A percentile compares a stretch with the other conserved stretches of the same genome.
phyloP scores from a whole-genome alignment of 164 flowering plant species.

The Akebia trifoliata region DNA sequence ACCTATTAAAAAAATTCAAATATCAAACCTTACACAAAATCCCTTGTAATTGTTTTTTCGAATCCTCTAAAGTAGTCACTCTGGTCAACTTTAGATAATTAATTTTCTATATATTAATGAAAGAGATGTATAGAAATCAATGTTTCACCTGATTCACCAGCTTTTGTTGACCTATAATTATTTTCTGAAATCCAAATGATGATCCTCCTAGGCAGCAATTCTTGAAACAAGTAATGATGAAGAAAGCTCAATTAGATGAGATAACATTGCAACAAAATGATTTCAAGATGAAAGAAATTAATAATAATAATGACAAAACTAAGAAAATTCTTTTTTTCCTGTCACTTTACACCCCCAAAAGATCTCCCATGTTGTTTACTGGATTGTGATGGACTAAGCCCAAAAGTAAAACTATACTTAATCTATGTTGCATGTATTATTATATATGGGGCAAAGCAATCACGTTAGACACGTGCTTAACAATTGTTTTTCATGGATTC shows the following conservation, averaged over 20 bases:
- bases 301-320: too few species aligned
- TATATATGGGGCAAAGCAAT: too few species aligned
- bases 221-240: conserved; percentile 32
- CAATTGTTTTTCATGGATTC: too few species aligned
- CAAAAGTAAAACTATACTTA: too few species aligned
- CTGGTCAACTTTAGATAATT: conserved; percentile 39
- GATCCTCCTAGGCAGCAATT: conserved; percentile 51
- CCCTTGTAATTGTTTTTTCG: conserved; percentile 23
- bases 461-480: too few species aligned
- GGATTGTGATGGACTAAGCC: too few species aligned
- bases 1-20: conserved; percentile 25
- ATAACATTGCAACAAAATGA: not conserved
- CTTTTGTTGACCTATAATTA: conserved; percentile 31
- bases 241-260: conserved; percentile 10
- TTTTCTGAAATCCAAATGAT: conserved; percentile 21
- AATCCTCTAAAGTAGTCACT: conserved; percentile 28
- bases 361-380: too few species aligned
- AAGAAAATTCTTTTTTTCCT: too few species aligned
- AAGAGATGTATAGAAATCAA: conserved; percentile 26
- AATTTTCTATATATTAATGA: conserved; percentile 24
- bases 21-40: conserved; percentile 41
- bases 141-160: conserved; percentile 24
- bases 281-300: too few species aligned
- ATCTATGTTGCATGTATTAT: too few species aligned
- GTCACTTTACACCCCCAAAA: too few species aligned